Base-by-base conservation (phyloP, 768 basidiomycete genomes). In the Termitomyces heimii region DNA sequence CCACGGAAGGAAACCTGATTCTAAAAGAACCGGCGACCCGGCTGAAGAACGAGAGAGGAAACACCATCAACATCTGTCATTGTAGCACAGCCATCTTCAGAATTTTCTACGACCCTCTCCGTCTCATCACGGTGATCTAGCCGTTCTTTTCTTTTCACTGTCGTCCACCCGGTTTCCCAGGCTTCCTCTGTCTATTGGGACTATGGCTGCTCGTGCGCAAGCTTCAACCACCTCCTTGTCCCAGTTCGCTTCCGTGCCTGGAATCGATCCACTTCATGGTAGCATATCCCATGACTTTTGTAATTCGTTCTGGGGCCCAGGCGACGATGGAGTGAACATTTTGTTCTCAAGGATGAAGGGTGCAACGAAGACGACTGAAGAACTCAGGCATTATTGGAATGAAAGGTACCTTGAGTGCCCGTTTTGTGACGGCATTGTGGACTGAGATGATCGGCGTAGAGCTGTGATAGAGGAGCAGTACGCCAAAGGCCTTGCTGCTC, bases 381-480 rank as follows among this genome's bases (percentile, higher is more conserved):
- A 98, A 64, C 71, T 98, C 46, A 80, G 82, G 65, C 83, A 77
- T 54, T 95, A 91, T 66, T 97, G 94, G 92, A 93, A 89, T 65
- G 95, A 98, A 72, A 81, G 95, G 95, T 96, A 61, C 55, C 83
- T 74, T 31, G 20, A 18, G 29, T 48, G 32, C 35, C 55, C 48
- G 28, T 44, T 34, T 20, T 31, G 44, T 53, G 55, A 49, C 8
- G 31, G 28, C 14, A 16, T 31, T 35, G 16, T 52, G 12, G 52
- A 52, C 49, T 43, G 48, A 61, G 46, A 40, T 54, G 24, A 46
- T 50, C 60, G 45, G 44, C 7, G 43, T 44, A 96, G 96, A 71
- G 86, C 90, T 20, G 62, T 79, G 18, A 95, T 98, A 56, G 94
- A 98, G 71, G 94, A 98, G 66, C 95, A 98, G 42, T 98, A 97